Conservation (phyloP, 495 filamentous ascomycete species). For the Clavariopsis aquatica region DNA sequence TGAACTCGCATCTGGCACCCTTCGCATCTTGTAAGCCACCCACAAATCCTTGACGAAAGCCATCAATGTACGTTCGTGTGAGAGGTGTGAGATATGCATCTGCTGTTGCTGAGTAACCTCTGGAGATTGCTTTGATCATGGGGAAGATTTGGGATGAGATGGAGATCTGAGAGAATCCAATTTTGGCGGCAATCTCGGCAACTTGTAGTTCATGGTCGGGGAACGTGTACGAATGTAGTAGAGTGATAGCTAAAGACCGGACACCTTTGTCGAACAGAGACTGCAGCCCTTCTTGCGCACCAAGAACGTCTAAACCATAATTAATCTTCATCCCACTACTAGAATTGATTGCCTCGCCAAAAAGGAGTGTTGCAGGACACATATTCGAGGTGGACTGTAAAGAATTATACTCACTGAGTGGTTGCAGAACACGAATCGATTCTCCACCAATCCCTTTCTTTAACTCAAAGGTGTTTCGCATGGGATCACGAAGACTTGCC, state of each 20-base stretch:
- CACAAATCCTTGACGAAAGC: slow-evolving; percentile 53
- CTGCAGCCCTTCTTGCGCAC: slow-evolving; percentile 27
- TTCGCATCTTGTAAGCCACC: slow-evolving; percentile 46
- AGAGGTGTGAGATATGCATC: slow-evolving; percentile 45
- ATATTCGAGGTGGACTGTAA: not conserved
- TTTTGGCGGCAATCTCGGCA: slow-evolving; percentile 46
- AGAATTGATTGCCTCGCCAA: no score
- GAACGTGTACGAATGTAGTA: slow-evolving; percentile 44
- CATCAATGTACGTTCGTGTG: slow-evolving; percentile 40
- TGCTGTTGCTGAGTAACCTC: slow-evolving; percentile 41
- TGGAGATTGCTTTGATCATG: slow-evolving; percentile 44
- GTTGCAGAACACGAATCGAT: slow-evolving; percentile 24
- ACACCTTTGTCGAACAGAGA: slow-evolving; percentile 37
- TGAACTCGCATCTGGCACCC: slow-evolving; percentile 40
- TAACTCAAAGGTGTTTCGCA: slow-evolving; percentile 32
- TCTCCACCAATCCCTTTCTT: slow-evolving; percentile 14
- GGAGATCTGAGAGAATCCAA: slow-evolving; percentile 20
- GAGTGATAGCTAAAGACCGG: slow-evolving; percentile 39
- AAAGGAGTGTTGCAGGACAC: no score
- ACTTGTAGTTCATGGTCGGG: slow-evolving; percentile 42
- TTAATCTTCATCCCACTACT: no score
- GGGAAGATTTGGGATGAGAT: slow-evolving; percentile 32
- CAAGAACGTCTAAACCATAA: slow-evolving; percentile 15
- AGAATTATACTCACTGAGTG: slow-evolving; percentile 1
- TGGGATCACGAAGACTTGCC: slow-evolving; percentile 16